Evolutionary conservation across 108 stramenopile genomes (phyloP).

Genomic region (Cyclotella cryptica): DNA sequence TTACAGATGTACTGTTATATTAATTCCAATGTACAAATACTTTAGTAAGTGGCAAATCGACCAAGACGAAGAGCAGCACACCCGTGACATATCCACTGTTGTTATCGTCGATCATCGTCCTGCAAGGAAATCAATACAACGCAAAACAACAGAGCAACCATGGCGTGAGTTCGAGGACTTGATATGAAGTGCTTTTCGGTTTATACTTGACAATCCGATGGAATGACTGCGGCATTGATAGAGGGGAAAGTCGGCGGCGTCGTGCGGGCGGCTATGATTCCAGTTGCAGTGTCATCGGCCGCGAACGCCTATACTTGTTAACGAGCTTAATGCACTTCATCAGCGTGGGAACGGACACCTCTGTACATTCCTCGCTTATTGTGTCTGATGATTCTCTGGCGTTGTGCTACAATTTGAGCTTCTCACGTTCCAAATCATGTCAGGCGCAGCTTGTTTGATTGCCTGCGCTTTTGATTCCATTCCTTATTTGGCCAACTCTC

Average conservation of each 20-base stretch:
- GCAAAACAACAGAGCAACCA: conserved; percentile 28
- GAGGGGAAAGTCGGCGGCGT: too few relatives aligned
- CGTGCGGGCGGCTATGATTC: too few relatives aligned
- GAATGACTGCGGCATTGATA: neutral
- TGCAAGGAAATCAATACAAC: neutral
- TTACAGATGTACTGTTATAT: neutral
- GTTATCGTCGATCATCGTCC: neutral
- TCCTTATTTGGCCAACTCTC: too few relatives aligned
- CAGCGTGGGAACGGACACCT: too few relatives aligned
- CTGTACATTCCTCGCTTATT: too few relatives aligned
- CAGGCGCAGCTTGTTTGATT: neutral
- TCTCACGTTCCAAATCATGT: neutral
- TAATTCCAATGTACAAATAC: neutral
- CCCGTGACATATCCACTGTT: neutral
- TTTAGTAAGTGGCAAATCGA: conserved; percentile 8
- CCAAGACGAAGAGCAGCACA: neutral
- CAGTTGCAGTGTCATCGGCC: too few relatives aligned
- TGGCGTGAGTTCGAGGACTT: conserved; percentile 49
- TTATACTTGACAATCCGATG: neutral
- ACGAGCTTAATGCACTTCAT: too few relatives aligned
- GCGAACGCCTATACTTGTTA: too few relatives aligned
- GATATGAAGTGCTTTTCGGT: neutral
- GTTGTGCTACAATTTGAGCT: too few relatives aligned
- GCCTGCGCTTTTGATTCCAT: too few relatives aligned
- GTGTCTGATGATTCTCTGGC: too few relatives aligned